Conservation (phyloP, 2,329 filamentous ascomycete species). For the Colletotrichum spinosum region DNA sequence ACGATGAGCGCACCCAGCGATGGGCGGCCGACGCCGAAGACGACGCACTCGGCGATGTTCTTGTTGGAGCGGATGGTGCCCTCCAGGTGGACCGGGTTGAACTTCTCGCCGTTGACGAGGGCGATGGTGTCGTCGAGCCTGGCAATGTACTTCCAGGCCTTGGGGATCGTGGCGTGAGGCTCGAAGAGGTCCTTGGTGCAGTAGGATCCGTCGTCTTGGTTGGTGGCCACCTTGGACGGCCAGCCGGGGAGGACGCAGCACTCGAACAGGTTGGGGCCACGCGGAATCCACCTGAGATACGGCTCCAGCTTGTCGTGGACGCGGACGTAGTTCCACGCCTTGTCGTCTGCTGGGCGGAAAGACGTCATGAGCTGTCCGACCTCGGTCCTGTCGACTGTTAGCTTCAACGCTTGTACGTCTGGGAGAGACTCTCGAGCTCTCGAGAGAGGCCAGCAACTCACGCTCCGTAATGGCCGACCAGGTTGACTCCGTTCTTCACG, state of each 20-base stretch:
- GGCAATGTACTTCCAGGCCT: conserved; percentile 73
- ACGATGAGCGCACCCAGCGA: conserved; percentile 70
- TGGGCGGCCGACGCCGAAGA: conserved; percentile 70
- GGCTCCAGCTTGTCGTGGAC: conserved; percentile 54
- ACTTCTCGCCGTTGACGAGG: conserved; percentile 75
- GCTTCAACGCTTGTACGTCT: not conserved
- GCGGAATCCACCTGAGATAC: conserved; percentile 46
- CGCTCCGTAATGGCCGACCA: conserved; percentile 69
- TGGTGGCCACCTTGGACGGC: conserved; percentile 62
- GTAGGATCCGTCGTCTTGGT: conserved; percentile 69
- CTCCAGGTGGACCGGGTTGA: conserved; percentile 73
- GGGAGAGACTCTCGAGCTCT: no score
- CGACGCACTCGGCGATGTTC: conserved; percentile 64
- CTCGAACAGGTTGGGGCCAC: conserved; percentile 51
- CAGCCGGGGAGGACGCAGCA: conserved; percentile 52
- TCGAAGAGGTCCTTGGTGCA: conserved; percentile 73
- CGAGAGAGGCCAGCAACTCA: conserved; percentile 45
- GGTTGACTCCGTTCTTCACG: conserved; percentile 63
- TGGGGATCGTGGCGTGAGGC: conserved; percentile 59
- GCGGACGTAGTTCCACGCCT: conserved; percentile 71
- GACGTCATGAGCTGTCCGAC: conserved; percentile 73
- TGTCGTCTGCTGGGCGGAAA: conserved; percentile 62
- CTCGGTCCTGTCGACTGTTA: conserved; percentile 57
- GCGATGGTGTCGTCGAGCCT: conserved; percentile 72
- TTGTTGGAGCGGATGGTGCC: conserved; percentile 58